These are phyloP conservation scores for Cystobasidium pallidum DNA, from an alignment of 1,284 basidiomycete species.

Conservation along the genomic window DNA sequence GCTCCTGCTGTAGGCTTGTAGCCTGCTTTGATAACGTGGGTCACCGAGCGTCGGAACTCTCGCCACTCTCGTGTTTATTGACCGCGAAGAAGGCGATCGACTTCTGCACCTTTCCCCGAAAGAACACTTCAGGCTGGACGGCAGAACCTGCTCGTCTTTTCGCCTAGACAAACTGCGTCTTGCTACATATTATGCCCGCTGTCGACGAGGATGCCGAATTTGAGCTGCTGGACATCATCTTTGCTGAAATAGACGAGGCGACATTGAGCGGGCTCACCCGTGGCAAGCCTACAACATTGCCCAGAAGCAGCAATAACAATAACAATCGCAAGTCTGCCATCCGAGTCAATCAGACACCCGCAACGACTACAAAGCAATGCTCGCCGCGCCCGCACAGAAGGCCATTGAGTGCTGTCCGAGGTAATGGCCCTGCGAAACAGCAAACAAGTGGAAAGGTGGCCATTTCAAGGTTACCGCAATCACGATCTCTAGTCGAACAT, in stretches of 20 bases:
- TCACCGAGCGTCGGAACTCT: neutral
- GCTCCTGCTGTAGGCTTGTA: neutral
- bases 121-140: neutral
- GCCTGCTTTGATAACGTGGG: neutral
- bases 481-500: neutral
- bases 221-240: constrained; percentile 42
- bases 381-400: neutral
- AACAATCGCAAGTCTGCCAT: neutral
- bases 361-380: neutral
- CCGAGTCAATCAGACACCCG: neutral
- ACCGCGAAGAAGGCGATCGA: constrained; percentile 2
- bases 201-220: constrained; percentile 36
- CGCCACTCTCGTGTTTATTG: constrained; percentile 13
- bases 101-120: neutral
- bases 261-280: constrained; percentile 7
- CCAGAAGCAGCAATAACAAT: neutral
- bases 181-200: neutral
- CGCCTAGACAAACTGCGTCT: neutral
- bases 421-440: neutral
- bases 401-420: constrained; percentile 1
- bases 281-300: neutral
- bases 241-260: constrained; percentile 37
- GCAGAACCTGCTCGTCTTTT: neutral
- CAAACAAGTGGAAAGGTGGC: neutral
- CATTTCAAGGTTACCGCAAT: neutral